Base-by-base conservation (phyloP, 2,329 filamentous ascomycete species). In the Dryadomyces quercivorus region DNA sequence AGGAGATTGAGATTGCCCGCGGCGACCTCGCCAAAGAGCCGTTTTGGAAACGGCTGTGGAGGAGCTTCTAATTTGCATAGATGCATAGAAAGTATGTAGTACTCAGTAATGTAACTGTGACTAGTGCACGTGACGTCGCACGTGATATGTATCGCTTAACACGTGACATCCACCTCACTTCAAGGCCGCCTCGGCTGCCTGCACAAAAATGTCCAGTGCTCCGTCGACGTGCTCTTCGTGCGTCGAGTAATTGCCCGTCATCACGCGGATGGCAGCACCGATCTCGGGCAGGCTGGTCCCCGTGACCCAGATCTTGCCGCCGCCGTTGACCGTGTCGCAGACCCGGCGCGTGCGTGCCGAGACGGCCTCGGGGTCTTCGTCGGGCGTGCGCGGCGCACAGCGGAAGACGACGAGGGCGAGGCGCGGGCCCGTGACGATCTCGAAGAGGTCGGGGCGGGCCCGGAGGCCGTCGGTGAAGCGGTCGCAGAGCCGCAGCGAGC, bases 401-500 rank as follows among this genome's bases (percentile, higher is more conserved):
- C 81, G 78, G 60, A 96, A 81, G 1, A 91, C 88, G 0, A 88
- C 86, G 52, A 97, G 75, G 1, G 82, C 88, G 63, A 94, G 96
- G 0, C 75, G 75, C 0, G 92, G 88, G 3, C 78, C 78, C 0
- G 87, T 83, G 20, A 94, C 72, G 18, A 95, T 77, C 60, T 80
- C 77, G 60, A 95, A 95, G 16, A 95, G 66, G 20, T 58, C 58
- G 2, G 52, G 47, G 10, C 57, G 61, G 2, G 86, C 71, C 10
- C 69, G 67, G 1, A 95, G 64, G 45, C 86, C 72, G 0, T 65
- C 70, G 3, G 81, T 78, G 59, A 96, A 93, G 10, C 73, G 68
- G 59, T 90, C 79, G n/a, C 86, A 88, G 0, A 89, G 70, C 2
- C 67, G 66, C 55, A 95, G 72, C 26, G 86, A 84, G 45, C 80